Evolutionary conservation across 768 basidiomycete species (phyloP), one percentile per base, ranked within the genome.

Genomic region (Rossbeevera mucosa): DNA sequence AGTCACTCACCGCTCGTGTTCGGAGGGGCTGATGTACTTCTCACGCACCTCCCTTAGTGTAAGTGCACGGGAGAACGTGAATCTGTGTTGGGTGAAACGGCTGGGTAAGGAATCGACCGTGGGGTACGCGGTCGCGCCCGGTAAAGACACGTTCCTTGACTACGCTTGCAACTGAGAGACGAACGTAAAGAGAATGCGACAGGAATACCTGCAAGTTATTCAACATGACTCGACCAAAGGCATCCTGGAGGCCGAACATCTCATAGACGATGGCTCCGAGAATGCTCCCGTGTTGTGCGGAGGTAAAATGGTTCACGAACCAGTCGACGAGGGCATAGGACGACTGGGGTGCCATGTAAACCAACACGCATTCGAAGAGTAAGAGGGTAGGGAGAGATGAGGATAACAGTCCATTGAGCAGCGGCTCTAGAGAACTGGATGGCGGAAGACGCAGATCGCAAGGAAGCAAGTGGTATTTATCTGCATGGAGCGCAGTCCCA

Each of bases 161-260:
- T 92, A 65, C n/a, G 3, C 26, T 29, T 48, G 38, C 38, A 16
- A 44, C 16, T 48, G 41, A 47, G 44, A 33, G 36, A 21, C 14
- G 28, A 38, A 26, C 24, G 22, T 7, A 14, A 45, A 20, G 1
- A 26, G 33, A 16, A 28, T 21, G 7, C 4, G 16, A 52, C 72
- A 1, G 18, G 12, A 18, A 52, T 57, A 90, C 94, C 75, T 79
- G 82, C 45, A 97, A 75, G 68, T 98, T 98, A 43, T 80, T 80
- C 51, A 86, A 71, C 94, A 99, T 97, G 20, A 98, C 89, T 26
- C 78, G 77, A n/a, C 95, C 96, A 70, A 98, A 98, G 0, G 82
- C 62, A 64, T 97, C 95, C 18, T 82, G 76, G 4, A 97, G 73
- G 2, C 85, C 87, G 64, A 91, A 94, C 89, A 97, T 97, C 16